Conservation (phyloP, 179 eudicot species). For the Actinidia arguta region DNA sequence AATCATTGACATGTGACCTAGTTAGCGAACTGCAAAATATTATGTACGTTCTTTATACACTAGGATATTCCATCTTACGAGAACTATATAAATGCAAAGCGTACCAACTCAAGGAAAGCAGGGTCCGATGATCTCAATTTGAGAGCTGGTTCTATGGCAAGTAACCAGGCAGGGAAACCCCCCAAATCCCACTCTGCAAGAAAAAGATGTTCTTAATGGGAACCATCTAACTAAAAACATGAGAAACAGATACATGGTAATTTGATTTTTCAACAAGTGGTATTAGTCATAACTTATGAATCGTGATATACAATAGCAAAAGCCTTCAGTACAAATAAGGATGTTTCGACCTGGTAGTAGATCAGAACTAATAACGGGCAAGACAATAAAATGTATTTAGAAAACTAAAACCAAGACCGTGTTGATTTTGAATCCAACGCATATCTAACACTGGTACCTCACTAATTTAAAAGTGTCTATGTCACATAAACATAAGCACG, state of each 20-base stretch:
- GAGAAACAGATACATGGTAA: background rate
- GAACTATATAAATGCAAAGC: slow-evolving; percentile 10
- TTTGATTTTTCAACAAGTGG: background rate
- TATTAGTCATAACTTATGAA: background rate
- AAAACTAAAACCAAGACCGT: background rate
- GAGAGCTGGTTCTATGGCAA: slow-evolving; percentile 73
- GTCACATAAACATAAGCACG: background rate
- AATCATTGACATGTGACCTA: background rate
- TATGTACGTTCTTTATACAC: background rate
- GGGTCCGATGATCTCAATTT: slow-evolving; percentile 89
- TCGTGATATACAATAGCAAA: background rate
- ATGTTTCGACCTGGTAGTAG: background rate
- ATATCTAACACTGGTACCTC: background rate
- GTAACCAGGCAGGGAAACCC: slow-evolving; percentile 98
- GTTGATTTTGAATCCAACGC: background rate
- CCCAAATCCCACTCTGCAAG: slow-evolving; percentile 98
- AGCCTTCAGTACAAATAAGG: background rate
- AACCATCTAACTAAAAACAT: slow-evolving; percentile 2
- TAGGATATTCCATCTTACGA: background rate
- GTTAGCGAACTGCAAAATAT: background rate
- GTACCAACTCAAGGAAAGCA: slow-evolving; percentile 73
- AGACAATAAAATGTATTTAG: background rate
- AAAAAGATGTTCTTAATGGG: background rate
- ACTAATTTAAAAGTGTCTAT: background rate
- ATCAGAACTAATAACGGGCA: background rate